Evolutionary conservation across 2,329 filamentous ascomycete genomes (phyloP).

Genomic region (Aspergillus melleus): DNA sequence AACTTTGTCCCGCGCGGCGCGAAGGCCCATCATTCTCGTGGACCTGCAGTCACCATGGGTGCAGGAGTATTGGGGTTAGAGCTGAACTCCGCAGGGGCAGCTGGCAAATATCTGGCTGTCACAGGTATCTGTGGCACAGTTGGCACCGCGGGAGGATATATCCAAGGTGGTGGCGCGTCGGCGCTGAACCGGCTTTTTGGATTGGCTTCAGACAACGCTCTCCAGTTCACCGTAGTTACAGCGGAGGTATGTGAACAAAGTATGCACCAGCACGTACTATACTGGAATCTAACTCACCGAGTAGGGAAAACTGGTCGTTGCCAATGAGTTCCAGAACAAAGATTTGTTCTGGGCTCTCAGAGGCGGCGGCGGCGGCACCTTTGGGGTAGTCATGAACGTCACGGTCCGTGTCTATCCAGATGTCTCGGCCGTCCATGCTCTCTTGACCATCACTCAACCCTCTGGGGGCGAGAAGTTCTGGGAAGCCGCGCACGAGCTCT

Average conservation of each 20-base stretch:
- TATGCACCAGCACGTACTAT: not conserved
- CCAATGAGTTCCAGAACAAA: conserved; percentile 42
- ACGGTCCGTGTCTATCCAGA: conserved; percentile 45
- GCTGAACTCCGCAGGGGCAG: conserved; percentile 4
- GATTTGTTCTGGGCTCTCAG: conserved; percentile 48
- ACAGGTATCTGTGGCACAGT: conserved; percentile 16
- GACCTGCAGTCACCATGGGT: conserved; percentile 5
- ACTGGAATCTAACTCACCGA: not conserved
- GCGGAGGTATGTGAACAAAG: conserved; percentile 29
- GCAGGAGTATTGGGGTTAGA: conserved; percentile 11
- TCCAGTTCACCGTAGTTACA: conserved; percentile 52
- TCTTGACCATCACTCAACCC: not conserved
- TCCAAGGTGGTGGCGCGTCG: conserved; percentile 44
- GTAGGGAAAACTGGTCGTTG: conserved; percentile 45
- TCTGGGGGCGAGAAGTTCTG: not conserved
- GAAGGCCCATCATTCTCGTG: not conserved
- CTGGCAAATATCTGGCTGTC: not conserved
- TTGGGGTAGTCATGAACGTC: conserved; percentile 24
- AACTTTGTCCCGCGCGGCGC: conserved; percentile 11
- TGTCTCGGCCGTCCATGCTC: conserved; percentile 27
- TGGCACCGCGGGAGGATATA: conserved; percentile 35
- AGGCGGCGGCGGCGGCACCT: conserved; percentile 41
- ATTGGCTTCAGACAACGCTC: conserved; percentile 52
- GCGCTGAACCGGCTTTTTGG: conserved; percentile 51
- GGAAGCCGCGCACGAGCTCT: not conserved